Conservation (phyloP, 768 basidiomycete species). For the Lentinula aciculospora region DNA sequence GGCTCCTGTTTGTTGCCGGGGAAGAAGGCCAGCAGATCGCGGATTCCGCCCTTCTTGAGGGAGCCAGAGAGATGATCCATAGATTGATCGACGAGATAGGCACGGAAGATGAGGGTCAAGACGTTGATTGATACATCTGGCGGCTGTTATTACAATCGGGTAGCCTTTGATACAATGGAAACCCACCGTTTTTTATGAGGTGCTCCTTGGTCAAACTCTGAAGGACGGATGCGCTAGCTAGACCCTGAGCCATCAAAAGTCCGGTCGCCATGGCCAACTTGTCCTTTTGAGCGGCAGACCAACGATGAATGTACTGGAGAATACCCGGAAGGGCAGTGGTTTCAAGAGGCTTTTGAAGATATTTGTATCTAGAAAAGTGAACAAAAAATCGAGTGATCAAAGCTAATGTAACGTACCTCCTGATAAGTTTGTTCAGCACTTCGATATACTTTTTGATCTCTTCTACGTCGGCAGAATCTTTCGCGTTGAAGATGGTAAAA, state of each 20-base stretch:
- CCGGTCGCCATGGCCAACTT: slow-evolving; percentile 82
- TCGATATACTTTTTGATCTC: slow-evolving; percentile 93
- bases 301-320: slow-evolving; percentile 86
- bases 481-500: slow-evolving; percentile 82
- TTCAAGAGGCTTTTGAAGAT: slow-evolving; percentile 96
- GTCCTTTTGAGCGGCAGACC: slow-evolving; percentile 70
- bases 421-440: slow-evolving; percentile 92
- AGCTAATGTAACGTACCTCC: slow-evolving; percentile 51
- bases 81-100: slow-evolving; percentile 75
- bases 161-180: background rate
- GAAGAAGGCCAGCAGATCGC: slow-evolving; percentile 85
- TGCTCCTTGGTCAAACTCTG: slow-evolving; percentile 88
- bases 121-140: slow-evolving; percentile 74
- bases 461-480: slow-evolving; percentile 70
- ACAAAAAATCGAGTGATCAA: background rate
- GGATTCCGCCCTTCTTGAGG: slow-evolving; percentile 82
- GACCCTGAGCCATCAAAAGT: slow-evolving; percentile 78
- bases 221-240: slow-evolving; percentile 72
- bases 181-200: slow-evolving; percentile 85
- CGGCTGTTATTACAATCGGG: slow-evolving; percentile 2
- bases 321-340: slow-evolving; percentile 75
- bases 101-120: slow-evolving; percentile 73
- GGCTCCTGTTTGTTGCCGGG: slow-evolving; percentile 75
- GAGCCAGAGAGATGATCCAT: slow-evolving; percentile 84
- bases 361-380: slow-evolving; percentile 74